Evolutionary conservation across 805 yeast genomes (phyloP), one percentile per base, ranked within the genome.

Genomic region (Hanseniaspora pseudoguilliermondii): DNA sequence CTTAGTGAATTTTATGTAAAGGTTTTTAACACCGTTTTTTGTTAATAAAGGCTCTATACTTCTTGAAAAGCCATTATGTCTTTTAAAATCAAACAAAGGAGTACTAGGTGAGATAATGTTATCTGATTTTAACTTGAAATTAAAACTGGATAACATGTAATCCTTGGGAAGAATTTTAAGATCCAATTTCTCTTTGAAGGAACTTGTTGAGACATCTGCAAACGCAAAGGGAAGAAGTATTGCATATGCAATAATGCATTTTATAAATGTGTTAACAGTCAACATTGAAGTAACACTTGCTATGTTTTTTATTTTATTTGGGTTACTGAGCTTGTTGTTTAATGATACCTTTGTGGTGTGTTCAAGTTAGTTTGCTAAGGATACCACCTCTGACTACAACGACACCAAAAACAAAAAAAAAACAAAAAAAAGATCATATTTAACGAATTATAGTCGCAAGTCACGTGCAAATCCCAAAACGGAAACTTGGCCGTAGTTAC

Each of bases 1-100:
- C 67, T 87, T 95, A 1, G 95, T 79, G 65, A 93, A 93, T 55
- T 97, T 72, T 58, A 93, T 70, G 66, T 87, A 95, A 47, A 93
- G 72, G 63, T 86, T 90, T 55, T 85, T 74, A 0, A 95, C 77
- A 57, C 77, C 74, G 2, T 95, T 78, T 13, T 75, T 69, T 43
- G 78, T 80, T 15, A 93, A 65, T 2, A 91, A 75, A 32, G 95
- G 93, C 3, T 88, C 91, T 9, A 93, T 70, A 0, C 88, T 73
- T 58, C 85, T 79, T 0, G 98, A 97, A 62, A 93, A 90, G 18
- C 78, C 76, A 5, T 78, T 78, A 64, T 81, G 83, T 63, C 83
- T 86, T 8, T 69, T 65, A 53, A 64, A 68, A 18, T 62, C 59
- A 44, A 60, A 64, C 46, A 54, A 58, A 15, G 58, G 62, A 4